Evolutionary conservation across 306 rosid species (phyloP).

Genomic region (Castanospermum australe): DNA sequence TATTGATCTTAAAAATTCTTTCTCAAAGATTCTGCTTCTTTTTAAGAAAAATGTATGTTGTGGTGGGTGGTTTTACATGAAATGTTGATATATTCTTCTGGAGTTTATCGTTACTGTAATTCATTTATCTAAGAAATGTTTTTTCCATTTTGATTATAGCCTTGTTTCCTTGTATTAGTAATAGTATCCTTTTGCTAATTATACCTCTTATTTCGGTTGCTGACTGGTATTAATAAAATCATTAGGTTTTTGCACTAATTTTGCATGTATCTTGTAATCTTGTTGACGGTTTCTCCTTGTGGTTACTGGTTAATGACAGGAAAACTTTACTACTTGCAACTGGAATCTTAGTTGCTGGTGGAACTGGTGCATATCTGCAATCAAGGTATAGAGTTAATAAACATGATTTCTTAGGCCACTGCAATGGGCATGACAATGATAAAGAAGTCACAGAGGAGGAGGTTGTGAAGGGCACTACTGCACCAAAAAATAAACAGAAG

Average conservation of each 20-base stretch:
- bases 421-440: slow-evolving; percentile 53
- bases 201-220: slow-evolving; percentile 2
- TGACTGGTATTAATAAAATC: slow-evolving; percentile 2
- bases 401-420: slow-evolving; percentile 35
- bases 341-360: slow-evolving; percentile 81
- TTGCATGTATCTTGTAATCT: not conserved
- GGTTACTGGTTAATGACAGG: slow-evolving; percentile 48
- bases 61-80: slow-evolving; percentile 22
- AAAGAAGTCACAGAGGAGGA: slow-evolving; percentile 34
- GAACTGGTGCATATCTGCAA: slow-evolving; percentile 79
- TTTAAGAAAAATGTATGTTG: not conserved
- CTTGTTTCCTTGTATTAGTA: not conserved
- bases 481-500: slow-evolving; percentile 50
- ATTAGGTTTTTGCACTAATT: not conserved
- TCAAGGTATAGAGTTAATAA: slow-evolving; percentile 59
- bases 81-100: slow-evolving; percentile 5
- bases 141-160: slow-evolving; percentile 6
- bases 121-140: not conserved
- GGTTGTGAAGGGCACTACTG: slow-evolving; percentile 18
- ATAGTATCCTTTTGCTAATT: not conserved
- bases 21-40: slow-evolving; percentile 11
- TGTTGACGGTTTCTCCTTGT: slow-evolving; percentile 18
- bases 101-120: not conserved
- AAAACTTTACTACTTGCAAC: slow-evolving; percentile 85
- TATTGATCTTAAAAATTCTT: slow-evolving; percentile 8